A percentile compares a stretch with the other conserved stretches of the same genome.
These are phyloP conservation scores for Fusarium penzigii DNA, from an alignment of 2,329 filamentous ascomycete species.

Conservation along the genomic window DNA sequence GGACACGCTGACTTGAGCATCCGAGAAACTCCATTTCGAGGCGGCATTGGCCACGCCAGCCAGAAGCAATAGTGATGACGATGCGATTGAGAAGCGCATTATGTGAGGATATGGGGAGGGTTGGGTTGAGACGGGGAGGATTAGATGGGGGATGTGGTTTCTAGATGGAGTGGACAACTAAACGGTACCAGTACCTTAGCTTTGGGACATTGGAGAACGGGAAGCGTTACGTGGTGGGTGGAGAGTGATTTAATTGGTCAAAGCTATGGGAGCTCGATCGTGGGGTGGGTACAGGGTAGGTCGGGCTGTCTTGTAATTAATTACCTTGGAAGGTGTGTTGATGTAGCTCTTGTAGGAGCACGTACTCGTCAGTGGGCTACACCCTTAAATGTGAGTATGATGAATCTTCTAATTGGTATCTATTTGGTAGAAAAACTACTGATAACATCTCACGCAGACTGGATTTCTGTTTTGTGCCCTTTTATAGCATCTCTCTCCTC, in stretches of 20 bases:
- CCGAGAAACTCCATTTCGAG: constrained; percentile 71
- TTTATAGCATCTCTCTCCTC: constrained; percentile 53
- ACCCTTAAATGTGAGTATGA: no score
- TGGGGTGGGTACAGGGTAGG: not conserved
- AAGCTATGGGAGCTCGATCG: not conserved
- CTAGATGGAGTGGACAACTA: constrained; percentile 15
- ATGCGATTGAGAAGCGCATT: constrained; percentile 42
- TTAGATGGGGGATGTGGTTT: constrained; percentile 32
- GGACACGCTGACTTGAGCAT: constrained; percentile 66
- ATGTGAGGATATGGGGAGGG: constrained; percentile 19
- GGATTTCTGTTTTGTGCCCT: constrained; percentile 50
- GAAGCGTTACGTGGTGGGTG: not conserved
- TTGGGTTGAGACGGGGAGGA: constrained; percentile 16
- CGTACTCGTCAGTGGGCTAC: no score
- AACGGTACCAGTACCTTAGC: no score
- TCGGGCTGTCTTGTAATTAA: no score
- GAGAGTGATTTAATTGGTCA: constrained; percentile 5
- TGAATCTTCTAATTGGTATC: no score
- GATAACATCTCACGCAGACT: constrained; percentile 2
- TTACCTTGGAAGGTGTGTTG: no score
- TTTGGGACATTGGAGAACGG: not conserved
- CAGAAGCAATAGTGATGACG: constrained; percentile 46
- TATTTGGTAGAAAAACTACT: not conserved
- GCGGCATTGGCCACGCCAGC: constrained; percentile 53
- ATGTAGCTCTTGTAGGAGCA: no score